A percentile compares a stretch with the other conserved stretches of the same genome.
Conservation (phyloP, 108 stramenopile species). For the Aureococcus anophagefferens region DNA sequence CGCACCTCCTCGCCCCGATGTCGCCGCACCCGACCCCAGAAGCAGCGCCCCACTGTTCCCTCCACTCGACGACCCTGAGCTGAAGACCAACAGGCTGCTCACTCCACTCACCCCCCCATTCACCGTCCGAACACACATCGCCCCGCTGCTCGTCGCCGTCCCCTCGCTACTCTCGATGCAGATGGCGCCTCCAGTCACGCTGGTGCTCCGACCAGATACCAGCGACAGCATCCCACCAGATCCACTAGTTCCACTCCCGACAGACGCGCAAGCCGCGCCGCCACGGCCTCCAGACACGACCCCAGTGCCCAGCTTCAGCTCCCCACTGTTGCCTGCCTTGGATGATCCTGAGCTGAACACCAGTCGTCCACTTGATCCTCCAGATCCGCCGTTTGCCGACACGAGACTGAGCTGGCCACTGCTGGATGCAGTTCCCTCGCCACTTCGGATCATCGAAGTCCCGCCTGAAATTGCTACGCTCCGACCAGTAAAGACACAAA, state of each 20-base stretch:
- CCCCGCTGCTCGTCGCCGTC: neutral
- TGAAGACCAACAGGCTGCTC: neutral
- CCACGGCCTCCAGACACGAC: neutral
- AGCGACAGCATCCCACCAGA: slow-evolving; percentile 21
- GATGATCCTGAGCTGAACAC: neutral
- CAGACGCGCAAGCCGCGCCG: slow-evolving; percentile 5
- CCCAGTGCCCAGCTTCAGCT: neutral
- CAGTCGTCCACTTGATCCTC: neutral
- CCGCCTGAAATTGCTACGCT: neutral
- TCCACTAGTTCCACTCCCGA: slow-evolving; percentile 17
- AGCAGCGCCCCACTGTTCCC: neutral
- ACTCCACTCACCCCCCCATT: neutral
- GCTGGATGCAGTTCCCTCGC: slow-evolving; percentile 7
- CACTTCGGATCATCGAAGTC: slow-evolving; percentile 7
- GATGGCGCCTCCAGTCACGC: neutral
- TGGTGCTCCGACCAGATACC: slow-evolving; percentile 9
- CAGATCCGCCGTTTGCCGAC: neutral
- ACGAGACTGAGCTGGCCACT: slow-evolving; percentile 8
- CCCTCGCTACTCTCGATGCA: neutral
- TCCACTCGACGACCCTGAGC: neutral
- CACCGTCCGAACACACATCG: neutral
- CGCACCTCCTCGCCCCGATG: neutral
- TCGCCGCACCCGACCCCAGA: neutral
- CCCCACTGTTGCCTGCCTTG: neutral
- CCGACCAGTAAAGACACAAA: neutral